Evolutionary conservation across 768 basidiomycete genomes (phyloP).

Genomic region (Hemileccinum rubropunctum): DNA sequence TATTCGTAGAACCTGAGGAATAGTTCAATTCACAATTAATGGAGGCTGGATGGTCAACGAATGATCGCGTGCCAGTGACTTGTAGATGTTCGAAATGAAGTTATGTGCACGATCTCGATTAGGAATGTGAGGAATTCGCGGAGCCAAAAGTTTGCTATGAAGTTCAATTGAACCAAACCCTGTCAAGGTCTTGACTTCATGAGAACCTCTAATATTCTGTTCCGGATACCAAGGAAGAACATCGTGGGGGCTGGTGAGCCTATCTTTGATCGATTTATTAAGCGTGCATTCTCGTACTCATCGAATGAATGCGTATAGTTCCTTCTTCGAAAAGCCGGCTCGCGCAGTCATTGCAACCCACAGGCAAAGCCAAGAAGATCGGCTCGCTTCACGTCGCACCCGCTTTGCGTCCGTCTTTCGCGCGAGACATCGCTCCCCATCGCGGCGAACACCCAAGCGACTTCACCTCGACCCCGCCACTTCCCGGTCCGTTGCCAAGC

Average conservation of each 20-base stretch:
- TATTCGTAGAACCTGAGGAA: too few relatives aligned
- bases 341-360: slow-evolving; percentile 27
- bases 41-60: neutral
- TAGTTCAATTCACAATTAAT: neutral
- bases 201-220: slow-evolving; percentile 1
- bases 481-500: slow-evolving; percentile 30
- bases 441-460: slow-evolving; percentile 8
- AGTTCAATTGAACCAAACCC: too few relatives aligned
- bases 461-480: slow-evolving; percentile 17
- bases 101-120: slow-evolving; percentile 4
- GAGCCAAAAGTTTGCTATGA: slow-evolving; percentile 3
- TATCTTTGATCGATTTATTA: neutral
- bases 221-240: slow-evolving; percentile 14
- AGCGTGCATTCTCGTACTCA: neutral
- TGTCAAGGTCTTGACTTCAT: neutral
- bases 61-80: neutral
- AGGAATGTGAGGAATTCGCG: slow-evolving; percentile 6
- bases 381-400: slow-evolving; percentile 27
- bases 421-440: slow-evolving; percentile 20
- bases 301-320: slow-evolving; percentile 4
- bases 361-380: slow-evolving; percentile 24
- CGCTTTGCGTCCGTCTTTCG: slow-evolving; percentile 12
- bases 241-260: slow-evolving; percentile 15
- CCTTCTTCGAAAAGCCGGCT: slow-evolving; percentile 27
- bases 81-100: neutral